phyloP scores from a whole-genome alignment of 441 rosid species.

The Francoa sonchifolia region DNA sequence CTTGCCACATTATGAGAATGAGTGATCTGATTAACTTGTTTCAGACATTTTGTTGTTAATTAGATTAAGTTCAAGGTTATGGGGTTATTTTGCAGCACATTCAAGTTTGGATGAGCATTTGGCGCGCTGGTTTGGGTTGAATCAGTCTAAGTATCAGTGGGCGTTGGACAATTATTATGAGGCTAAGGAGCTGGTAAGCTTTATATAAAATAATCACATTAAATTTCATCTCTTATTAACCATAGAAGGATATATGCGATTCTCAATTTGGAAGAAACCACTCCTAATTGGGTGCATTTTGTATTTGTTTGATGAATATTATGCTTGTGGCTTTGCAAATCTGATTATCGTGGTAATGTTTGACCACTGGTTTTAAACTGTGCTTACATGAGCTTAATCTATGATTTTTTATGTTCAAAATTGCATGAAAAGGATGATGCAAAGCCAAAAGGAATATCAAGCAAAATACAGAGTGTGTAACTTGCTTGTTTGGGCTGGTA shows the following conservation, averaged over 20 bases:
- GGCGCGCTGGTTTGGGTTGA: conserved; percentile 95
- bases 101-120: conserved; percentile 89
- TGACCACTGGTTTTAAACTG: neutral
- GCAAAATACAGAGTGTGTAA: conserved; percentile 14
- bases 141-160: conserved; percentile 93
- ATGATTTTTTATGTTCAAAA: neutral
- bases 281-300: too few relatives aligned
- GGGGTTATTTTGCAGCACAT: conserved; percentile 44
- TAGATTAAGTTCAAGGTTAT: too few relatives aligned
- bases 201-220: neutral
- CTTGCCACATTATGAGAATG: too few relatives aligned
- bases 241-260: neutral
- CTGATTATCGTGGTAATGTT: too few relatives aligned
- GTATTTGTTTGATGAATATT: too few relatives aligned
- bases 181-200: conserved; percentile 55
- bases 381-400: neutral
- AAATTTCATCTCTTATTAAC: neutral
- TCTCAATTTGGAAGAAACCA: neutral
- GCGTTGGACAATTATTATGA: conserved; percentile 64
- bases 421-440: conserved; percentile 14
- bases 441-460: conserved; percentile 11
- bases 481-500: neutral
- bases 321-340: too few relatives aligned
- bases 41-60: too few relatives aligned
- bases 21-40: too few relatives aligned